Conservation (phyloP, 2,329 filamentous ascomycete genomes). For the Ophiocordyceps camponoti-rufipedis region DNA sequence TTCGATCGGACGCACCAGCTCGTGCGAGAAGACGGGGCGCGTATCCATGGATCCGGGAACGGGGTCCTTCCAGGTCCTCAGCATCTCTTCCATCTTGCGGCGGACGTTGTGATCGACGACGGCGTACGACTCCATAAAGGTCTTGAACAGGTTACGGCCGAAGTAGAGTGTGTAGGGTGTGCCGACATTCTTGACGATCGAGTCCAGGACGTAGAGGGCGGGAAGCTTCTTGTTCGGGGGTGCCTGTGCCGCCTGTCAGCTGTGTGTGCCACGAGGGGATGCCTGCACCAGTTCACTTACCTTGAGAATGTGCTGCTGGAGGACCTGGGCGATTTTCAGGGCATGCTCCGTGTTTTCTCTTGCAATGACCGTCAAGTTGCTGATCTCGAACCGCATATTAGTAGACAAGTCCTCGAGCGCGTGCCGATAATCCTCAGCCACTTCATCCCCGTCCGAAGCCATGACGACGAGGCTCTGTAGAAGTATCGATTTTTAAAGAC, state of each 20-base stretch:
- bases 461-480: slow-evolving; percentile 13
- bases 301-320: slow-evolving; percentile 87
- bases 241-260: slow-evolving; percentile 34
- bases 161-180: slow-evolving; percentile 95
- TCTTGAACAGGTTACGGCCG: slow-evolving; percentile 76
- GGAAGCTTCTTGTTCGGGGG: slow-evolving; percentile 79
- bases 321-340: slow-evolving; percentile 72
- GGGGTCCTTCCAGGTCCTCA: slow-evolving; percentile 95
- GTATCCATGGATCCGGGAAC: slow-evolving; percentile 85
- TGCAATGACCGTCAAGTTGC: slow-evolving; percentile 91
- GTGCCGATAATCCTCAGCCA: slow-evolving; percentile 87
- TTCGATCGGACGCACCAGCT: slow-evolving; percentile 81
- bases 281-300: slow-evolving; percentile 36
- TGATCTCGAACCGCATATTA: slow-evolving; percentile 90
- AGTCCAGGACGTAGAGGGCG: slow-evolving; percentile 94
- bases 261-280: neutral
- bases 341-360: slow-evolving; percentile 96
- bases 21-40: slow-evolving; percentile 77
- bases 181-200: slow-evolving; percentile 95
- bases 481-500: neutral
- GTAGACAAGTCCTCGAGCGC: slow-evolving; percentile 80
- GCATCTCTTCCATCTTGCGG: slow-evolving; percentile 88
- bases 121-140: slow-evolving; percentile 92
- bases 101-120: slow-evolving; percentile 70
- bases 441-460: slow-evolving; percentile 52